Base-by-base conservation (phyloP, 2,329 filamentous ascomycete species). In the Ceratocystis cacaofunesta region DNA sequence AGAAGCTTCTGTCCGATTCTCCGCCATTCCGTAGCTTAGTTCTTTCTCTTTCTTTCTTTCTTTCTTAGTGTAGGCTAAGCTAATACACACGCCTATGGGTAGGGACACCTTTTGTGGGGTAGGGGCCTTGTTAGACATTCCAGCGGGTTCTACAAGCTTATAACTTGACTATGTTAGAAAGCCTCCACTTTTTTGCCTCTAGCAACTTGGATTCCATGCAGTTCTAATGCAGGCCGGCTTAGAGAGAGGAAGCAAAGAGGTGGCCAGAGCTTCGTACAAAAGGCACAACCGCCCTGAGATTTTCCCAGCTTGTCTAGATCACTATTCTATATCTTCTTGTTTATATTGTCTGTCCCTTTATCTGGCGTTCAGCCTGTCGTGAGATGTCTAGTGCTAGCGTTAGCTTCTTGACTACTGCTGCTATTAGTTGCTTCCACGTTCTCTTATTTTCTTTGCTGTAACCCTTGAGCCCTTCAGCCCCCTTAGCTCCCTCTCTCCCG, bases 1-100 rank as follows among this genome's bases (percentile, higher is more conserved):
- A 41, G 65, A 66, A 66, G 65, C 65, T 66, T 66, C 65, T 66
- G 12, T 66, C 7, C 19, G 61, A 52, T 66, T 66, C 65, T 66
- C 55, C 43, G 64, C 41, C 28, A 19, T 66, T 66, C 65, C 58
- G 8, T 55, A 55, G n/a, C 50, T 28, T 22, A 3, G 50, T 25
- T 12, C 36, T 41, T 41, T 3, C 36, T 3, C 3, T 41, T 12
- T 12, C 36, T 41, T 41, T 36, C 32, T 22, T 22, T 22, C 22
- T 22, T 22, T 41, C 36, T 41, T n/a, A 48, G 44, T n/a, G 46
- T n/a, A 3, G 2, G 19, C 15, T 25, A 12, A 52, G 48, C 48
- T 50, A 22, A 7, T 19, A 50, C n/a, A n/a, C 7, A 22, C n/a
- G 46, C n/a, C 48, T 25, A 50, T 50, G 15, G 2, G 22, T 28